Percentiles rank a stretch among this genome's conserved stretches.
Conservation (phyloP, 2,329 filamentous ascomycete species). For the Seiridium unicorne region DNA sequence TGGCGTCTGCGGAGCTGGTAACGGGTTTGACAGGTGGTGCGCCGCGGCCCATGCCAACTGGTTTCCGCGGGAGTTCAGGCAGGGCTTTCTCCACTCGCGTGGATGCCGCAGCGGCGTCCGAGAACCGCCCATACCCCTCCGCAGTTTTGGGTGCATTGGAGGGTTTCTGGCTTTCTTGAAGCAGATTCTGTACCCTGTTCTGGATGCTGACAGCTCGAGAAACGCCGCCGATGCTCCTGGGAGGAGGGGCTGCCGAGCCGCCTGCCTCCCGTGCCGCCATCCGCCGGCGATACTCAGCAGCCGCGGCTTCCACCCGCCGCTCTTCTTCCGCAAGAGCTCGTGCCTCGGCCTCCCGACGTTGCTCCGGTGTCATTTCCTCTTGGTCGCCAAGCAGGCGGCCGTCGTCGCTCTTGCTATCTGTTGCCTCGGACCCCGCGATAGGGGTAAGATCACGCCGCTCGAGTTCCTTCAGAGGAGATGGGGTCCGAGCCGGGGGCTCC, state of each 20-base stretch:
- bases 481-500: slow-evolving; percentile 35
- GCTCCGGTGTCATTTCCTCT: slow-evolving; percentile 78
- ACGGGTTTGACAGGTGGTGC: slow-evolving; percentile 16
- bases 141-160: slow-evolving; percentile 66
- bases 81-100: slow-evolving; percentile 35
- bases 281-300: slow-evolving; percentile 80
- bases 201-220: slow-evolving; percentile 82
- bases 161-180: slow-evolving; percentile 73
- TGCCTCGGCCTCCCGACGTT: slow-evolving; percentile 86
- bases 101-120: slow-evolving; percentile 49
- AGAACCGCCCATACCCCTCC: slow-evolving; percentile 86
- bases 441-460: slow-evolving; percentile 60
- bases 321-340: slow-evolving; percentile 82
- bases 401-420: slow-evolving; percentile 66
- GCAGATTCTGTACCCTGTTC: slow-evolving; percentile 80
- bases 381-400: slow-evolving; percentile 62
- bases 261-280: slow-evolving; percentile 59
- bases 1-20: slow-evolving; percentile 9
- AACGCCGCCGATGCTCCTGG: slow-evolving; percentile 56
- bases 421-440: slow-evolving; percentile 74
- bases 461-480: slow-evolving; percentile 48
- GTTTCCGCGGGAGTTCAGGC: slow-evolving; percentile 52
- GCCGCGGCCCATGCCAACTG: slow-evolving; percentile 31
- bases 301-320: slow-evolving; percentile 81
- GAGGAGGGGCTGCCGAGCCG: slow-evolving; percentile 38